Base-by-base conservation (phyloP, 2,329 filamentous ascomycete species). In the Colletotrichum sp. region DNA sequence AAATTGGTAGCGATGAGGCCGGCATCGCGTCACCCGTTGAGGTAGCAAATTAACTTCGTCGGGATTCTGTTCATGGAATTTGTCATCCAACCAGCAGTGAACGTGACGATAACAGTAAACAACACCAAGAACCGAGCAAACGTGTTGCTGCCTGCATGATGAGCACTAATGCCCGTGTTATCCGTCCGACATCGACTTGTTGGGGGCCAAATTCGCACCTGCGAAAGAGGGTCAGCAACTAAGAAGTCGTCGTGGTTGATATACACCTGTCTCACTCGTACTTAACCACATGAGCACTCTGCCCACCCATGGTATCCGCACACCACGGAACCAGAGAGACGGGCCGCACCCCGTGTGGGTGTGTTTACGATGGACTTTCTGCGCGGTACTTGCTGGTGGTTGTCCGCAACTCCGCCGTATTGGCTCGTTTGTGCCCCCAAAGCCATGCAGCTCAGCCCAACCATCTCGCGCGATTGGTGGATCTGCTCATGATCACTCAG, bases 21-120 rank as follows among this genome's bases (percentile, higher is more conserved):
- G 69, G 69, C 73, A 73, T 75, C 73, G 69, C 69, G 69, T 75
- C 73, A 68, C 64, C 73, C 69, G 73, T 75, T 75, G 34, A 73
- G 69, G 63, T 75, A 73, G 69, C 69, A 75, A 72, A 62, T 59
- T 21, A 5, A 73, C 63, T 73, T 73, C 34, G 26, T 73, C 73
- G 69, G 64, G 34, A 63, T 38, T 38, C 34, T 48, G 7, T 68
- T 63, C 63, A 52, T 7, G 13, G 13, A 36, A 18, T 52, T 32
- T 32, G 58, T 61, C 26, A 32, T 4, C 55, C 55, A 61, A 30
- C 14, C 61, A 24, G 1, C 34, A 43, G 21, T 26, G 12, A 34
- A 1, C n/a, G 10, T 7, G 21, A 16, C 5, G 30, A 43, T 30
- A 63, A 69, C 24, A 28, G 21, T 13, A 36, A 48, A 38, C 36